Evolutionary conservation across 2,329 filamentous ascomycete species (phyloP), one percentile per base, ranked within the genome.

Genomic region (Diaporthe batatas): DNA sequence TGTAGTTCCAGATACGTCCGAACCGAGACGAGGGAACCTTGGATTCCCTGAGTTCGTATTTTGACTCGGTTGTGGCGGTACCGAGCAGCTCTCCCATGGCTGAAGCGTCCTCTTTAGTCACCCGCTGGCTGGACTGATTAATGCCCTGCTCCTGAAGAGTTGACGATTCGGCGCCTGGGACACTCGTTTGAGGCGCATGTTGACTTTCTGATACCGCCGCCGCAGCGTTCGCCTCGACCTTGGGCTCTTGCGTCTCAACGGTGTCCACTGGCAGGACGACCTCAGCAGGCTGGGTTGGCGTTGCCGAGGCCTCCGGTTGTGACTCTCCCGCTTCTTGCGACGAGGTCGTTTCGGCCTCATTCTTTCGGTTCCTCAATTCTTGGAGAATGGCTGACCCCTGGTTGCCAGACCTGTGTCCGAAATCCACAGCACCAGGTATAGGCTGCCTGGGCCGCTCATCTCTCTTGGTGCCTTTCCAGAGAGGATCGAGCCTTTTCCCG

Each of bases 1-100:
- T 90, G 80, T 98, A 99, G 82, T 99, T 97, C 94, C 96, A 98
- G 32, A 99, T 84, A 71, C 96, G 90, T 55, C 95, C 93, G 68
- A 99, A 83, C 5, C 96, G 91, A 10, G 95, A 94, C 0, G 96
- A 93, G 1, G 96, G 96, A 0, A 99, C 95, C 75, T 91, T 92
- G 12, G 96, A 99, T 79, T 98, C 96, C 71, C 92, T 89, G 80
- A 99, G 91, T 74, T 92, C 87, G 79, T 97, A 94, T 5, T 81
- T 76, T 14, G 81, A 77, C 42, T 78, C 73, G 68, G 79, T 75
- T 36, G 79, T 73, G 36, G 75, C 78, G 21, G 59, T 73, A 1
- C 75, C 71, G 14, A 78, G 72, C n/a, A 77, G 71, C 36, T 76
- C 73, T 16, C 76, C 62, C n/a, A 79, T 70, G 70, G 75, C 71